Evolutionary conservation across 257 asterid species (phyloP), one percentile per base, ranked within the genome.

Genomic region (Nicotiana noctiflora): DNA sequence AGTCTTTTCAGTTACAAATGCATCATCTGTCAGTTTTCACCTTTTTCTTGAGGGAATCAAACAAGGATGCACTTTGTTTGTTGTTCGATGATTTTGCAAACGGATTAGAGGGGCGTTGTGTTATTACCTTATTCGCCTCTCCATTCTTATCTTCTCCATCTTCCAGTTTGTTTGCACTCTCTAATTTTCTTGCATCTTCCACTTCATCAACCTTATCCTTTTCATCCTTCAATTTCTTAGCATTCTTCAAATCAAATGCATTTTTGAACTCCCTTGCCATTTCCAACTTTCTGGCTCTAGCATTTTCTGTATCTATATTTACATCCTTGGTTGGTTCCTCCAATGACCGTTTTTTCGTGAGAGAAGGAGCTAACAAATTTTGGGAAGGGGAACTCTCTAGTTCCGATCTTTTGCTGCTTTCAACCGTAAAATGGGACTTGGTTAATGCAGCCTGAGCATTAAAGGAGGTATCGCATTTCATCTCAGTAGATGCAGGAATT

Each of bases 41-140:
- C 81, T 79, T 90, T 95, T 91, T 95, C 91, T 92, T 96, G 31
- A 96, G 79, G 78, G 97, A 90, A 80, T 88, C 92, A 32, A 94
- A 83, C 84, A 96, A 76, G 15, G 97, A 91, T 29, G 89, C 34
- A 72, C 44, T 88, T 78, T 82, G 90, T 83, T 90, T 92, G 65
- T 80, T 85, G 85, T 79, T 88, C 17, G 93, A 87, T 86, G 92
- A 57, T 87, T 92, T 93, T 1, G 95, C 97, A 17, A 94, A 96
- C 17, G 98, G 98, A 83, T 95, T 95, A 17, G 92, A 85, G 19
- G 97, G 97, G 31, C 96, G 93, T 82, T 77, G 79, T 31, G 79
- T 78, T 64, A 44, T 83, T 7, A 44, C 79, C 81, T 61, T 77
- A 75, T 83, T 89, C 19, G 67, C 61, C 67, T 89, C 90, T 25